phyloP scores from a whole-genome alignment of 2,329 filamentous ascomycete genomes.

The Penicillium nordicum region DNA sequence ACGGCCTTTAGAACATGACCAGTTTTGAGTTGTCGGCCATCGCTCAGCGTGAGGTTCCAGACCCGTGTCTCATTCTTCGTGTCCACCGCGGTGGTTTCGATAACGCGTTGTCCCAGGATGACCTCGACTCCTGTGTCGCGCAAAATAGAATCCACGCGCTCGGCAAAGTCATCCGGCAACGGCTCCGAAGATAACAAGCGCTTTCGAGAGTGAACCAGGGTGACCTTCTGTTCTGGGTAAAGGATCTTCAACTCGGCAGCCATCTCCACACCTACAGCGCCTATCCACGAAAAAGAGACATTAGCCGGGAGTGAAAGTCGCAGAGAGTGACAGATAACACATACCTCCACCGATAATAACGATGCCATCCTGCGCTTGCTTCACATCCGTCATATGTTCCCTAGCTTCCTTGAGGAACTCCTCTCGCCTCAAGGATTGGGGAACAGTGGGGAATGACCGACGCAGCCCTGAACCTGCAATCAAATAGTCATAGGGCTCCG shows the following conservation, averaged over 20 bases:
- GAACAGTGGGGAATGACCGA: conserved; percentile 69
- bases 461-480: conserved; percentile 67
- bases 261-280: conserved; percentile 79
- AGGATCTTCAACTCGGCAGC: conserved; percentile 71
- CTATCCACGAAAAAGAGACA: conserved; percentile 28
- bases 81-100: conserved; percentile 22
- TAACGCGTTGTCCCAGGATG: conserved; percentile 28
- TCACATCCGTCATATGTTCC: conserved; percentile 34
- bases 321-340: neutral
- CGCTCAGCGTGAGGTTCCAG: conserved; percentile 54
- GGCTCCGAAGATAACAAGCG: conserved; percentile 70
- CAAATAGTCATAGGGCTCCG: conserved; percentile 66
- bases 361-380: conserved; percentile 49
- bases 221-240: conserved; percentile 64
- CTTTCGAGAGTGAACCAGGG: conserved; percentile 68
- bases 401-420: conserved; percentile 28
- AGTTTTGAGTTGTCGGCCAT: conserved; percentile 58
- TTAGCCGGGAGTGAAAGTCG: neutral
- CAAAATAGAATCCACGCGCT: conserved; percentile 57
- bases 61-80: conserved; percentile 15
- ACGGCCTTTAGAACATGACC: conserved; percentile 68
- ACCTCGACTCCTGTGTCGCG: conserved; percentile 57
- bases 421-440: conserved; percentile 52
- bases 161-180: conserved; percentile 64
- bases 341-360: conserved; percentile 69